Percentiles rank a stretch among this genome's conserved stretches.
phyloP scores from a whole-genome alignment of 2,329 filamentous ascomycete species.

The Pyrenochaeta sp. region DNA sequence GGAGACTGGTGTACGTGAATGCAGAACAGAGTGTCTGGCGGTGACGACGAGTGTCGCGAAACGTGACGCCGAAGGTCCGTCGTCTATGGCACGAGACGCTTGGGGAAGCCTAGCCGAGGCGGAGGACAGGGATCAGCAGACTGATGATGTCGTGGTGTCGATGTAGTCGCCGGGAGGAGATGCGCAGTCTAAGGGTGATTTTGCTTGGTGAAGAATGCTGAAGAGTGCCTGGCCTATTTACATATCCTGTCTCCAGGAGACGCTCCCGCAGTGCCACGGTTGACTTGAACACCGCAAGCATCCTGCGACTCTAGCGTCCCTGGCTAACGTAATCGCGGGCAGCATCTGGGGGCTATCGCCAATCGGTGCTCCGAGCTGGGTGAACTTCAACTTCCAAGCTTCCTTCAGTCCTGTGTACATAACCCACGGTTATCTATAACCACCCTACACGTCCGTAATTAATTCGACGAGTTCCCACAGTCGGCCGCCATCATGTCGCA shows the following conservation, averaged over 20 bases:
- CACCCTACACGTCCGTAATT: constrained; percentile 10
- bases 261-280: background rate
- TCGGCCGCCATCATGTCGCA: constrained; percentile 78
- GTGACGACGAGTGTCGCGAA: constrained; percentile 16
- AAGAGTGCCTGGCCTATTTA: no score
- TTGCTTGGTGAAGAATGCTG: no score
- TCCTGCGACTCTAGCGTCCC: constrained; percentile 7
- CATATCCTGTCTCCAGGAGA: no score
- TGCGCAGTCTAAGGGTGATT: no score
- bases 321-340: constrained; percentile 11
- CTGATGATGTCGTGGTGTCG: constrained; percentile 38
- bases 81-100: constrained; percentile 39
- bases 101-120: constrained; percentile 33
- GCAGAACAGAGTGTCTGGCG: constrained; percentile 12
- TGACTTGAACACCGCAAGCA: constrained; percentile 1
- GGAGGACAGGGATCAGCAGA: constrained; percentile 39
- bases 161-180: background rate
- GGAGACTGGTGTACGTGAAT: constrained; percentile 5
- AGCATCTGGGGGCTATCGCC: constrained; percentile 20
- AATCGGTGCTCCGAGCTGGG: constrained; percentile 33
- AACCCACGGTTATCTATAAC: constrained; percentile 19
- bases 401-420: constrained; percentile 22
- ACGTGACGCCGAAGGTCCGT: constrained; percentile 38
- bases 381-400: constrained; percentile 38
- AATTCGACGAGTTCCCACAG: constrained; percentile 13